phyloP scores from a whole-genome alignment of 1,284 basidiomycete species.

The Ganoderma lingzhi region DNA sequence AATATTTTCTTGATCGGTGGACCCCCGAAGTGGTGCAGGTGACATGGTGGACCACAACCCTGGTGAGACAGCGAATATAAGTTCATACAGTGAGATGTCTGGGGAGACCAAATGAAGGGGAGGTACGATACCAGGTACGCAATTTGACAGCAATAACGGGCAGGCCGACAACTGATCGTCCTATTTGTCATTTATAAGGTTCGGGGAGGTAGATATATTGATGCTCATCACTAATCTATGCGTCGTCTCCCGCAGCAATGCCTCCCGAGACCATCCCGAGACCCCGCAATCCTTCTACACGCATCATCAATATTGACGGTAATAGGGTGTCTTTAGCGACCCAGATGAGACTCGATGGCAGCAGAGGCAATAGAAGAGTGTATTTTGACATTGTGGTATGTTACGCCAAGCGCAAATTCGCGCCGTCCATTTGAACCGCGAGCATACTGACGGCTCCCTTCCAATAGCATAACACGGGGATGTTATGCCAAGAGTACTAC shows the following conservation, averaged over 20 bases:
- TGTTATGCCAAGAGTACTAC: conserved; percentile 18
- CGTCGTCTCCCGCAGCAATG: not conserved
- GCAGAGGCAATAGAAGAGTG: not conserved
- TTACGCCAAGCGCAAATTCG: not conserved
- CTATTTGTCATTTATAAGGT: not conserved
- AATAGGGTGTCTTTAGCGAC: conserved; percentile 15
- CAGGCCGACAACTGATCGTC: not conserved
- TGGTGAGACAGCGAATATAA: not conserved
- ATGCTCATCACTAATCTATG: not conserved
- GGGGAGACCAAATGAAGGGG: not conserved
- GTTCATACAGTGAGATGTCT: not conserved
- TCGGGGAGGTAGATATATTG: not conserved
- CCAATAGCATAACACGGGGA: conserved; percentile 15
- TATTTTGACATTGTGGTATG: conserved; percentile 25
- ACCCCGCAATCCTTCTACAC: conserved; percentile 14
- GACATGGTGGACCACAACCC: too few species aligned
- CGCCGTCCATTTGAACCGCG: not conserved
- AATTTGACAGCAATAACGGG: not conserved
- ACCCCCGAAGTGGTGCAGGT: not conserved
- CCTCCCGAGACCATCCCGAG: conserved; percentile 4
- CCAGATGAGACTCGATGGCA: conserved; percentile 22
- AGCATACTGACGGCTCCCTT: not conserved
- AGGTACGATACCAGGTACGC: not conserved
- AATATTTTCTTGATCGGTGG: conserved; percentile 7
- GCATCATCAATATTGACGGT: conserved; percentile 3